Conservation (phyloP, 768 basidiomycete genomes). For the Jaapia argillacea region DNA sequence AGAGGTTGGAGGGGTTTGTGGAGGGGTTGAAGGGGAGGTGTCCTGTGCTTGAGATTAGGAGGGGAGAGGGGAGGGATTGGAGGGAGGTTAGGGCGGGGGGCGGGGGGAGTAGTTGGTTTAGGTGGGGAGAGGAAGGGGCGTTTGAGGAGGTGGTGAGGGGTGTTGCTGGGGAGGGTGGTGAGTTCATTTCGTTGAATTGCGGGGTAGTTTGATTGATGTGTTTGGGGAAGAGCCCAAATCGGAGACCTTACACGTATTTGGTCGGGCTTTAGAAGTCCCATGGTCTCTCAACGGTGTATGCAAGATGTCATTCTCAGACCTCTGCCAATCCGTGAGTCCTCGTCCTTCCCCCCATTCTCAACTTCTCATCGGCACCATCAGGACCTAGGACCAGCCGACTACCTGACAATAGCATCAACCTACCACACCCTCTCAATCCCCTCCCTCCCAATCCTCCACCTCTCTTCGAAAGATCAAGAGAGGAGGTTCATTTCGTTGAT, state of each 20-base stretch:
- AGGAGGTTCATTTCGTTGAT: constrained; percentile 50
- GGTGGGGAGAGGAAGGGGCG: constrained; percentile 10
- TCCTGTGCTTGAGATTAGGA: constrained; percentile 35
- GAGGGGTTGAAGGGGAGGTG: constrained; percentile 43
- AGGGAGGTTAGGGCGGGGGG: constrained; percentile 11
- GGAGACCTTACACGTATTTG: constrained; percentile 34
- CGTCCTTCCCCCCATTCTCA: neutral
- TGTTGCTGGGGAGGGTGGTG: neutral
- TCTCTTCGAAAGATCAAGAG: constrained; percentile 48
- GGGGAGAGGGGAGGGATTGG: constrained; percentile 36
- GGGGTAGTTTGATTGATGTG: neutral
- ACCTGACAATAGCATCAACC: constrained; percentile 39
- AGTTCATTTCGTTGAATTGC: neutral
- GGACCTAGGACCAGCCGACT: constrained; percentile 48
- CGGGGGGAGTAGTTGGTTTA: constrained; percentile 22
- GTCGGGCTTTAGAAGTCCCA: constrained; percentile 33
- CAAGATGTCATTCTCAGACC: constrained; percentile 37
- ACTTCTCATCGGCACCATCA: constrained; percentile 6
- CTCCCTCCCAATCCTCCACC: constrained; percentile 36
- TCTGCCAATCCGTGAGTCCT: constrained; percentile 30
- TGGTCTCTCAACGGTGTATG: constrained; percentile 29
- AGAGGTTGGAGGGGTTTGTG: constrained; percentile 47
- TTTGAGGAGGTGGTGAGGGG: constrained; percentile 13
- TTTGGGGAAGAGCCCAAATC: constrained; percentile 10
- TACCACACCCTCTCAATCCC: constrained; percentile 41